Percentiles rank a stretch among this genome's conserved stretches.
Evolutionary conservation across 768 basidiomycete genomes (phyloP).

Genomic region (Tephrocybe sp.): DNA sequence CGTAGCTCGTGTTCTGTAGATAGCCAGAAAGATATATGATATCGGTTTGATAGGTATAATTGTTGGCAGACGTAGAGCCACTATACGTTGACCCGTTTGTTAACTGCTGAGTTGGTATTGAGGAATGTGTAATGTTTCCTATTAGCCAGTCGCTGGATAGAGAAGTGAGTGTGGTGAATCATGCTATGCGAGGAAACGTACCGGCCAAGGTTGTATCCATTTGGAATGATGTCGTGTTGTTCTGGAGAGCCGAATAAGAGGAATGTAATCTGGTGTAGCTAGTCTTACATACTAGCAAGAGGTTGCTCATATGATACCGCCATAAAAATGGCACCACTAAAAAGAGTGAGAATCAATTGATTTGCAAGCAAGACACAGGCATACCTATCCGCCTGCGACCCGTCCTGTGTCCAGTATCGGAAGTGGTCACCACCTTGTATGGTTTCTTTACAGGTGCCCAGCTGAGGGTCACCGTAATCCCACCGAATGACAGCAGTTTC

Average conservation of each 20-base stretch:
- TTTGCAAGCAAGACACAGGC: slow-evolving; percentile 13
- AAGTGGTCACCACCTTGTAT: slow-evolving; percentile 86
- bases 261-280: neutral
- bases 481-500: slow-evolving; percentile 83
- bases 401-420: slow-evolving; percentile 86
- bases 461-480: slow-evolving; percentile 74
- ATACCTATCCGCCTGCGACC: slow-evolving; percentile 55
- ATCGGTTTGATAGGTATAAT: slow-evolving; percentile 72
- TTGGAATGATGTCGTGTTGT: slow-evolving; percentile 65
- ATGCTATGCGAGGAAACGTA: slow-evolving; percentile 21
- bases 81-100: slow-evolving; percentile 60
- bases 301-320: slow-evolving; percentile 74
- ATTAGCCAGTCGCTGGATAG: slow-evolving; percentile 74
- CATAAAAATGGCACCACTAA: slow-evolving; percentile 71
- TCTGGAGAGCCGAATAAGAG: slow-evolving; percentile 27
- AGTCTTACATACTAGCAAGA: slow-evolving; percentile 42
- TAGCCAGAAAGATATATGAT: slow-evolving; percentile 69
- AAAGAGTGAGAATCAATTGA: neutral
- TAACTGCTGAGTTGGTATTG: slow-evolving; percentile 43
- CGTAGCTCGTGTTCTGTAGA: slow-evolving; percentile 63
- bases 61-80: slow-evolving; percentile 59
- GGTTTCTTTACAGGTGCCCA: slow-evolving; percentile 88
- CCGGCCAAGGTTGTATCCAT: slow-evolving; percentile 85
- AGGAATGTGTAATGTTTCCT: slow-evolving; percentile 68
- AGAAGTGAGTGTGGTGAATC: neutral